Evolutionary conservation across 495 filamentous ascomycete genomes (phyloP), one percentile per base, ranked within the genome.

Genomic region (Penicillium alfredii): DNA sequence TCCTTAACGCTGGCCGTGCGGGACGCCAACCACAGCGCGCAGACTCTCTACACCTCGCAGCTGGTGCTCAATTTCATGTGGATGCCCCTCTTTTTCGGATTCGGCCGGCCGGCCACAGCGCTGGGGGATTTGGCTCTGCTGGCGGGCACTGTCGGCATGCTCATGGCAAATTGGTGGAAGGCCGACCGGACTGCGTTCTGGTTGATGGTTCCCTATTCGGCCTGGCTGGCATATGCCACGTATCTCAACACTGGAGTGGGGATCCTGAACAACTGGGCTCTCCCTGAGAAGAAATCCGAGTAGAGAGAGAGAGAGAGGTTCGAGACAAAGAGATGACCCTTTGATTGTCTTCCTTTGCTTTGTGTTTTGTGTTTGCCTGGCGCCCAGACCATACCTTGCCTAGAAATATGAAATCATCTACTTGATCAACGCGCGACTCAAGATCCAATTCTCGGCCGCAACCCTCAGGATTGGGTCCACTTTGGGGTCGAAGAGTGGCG

Each of bases 81-180:
- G 87, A 95, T 92, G 86, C 90, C 90, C 1, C 73, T 95, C 6
- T 97, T 96, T 72, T 95, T 94, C 54, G 71, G 73, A 1, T 45
- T 82, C 20, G 73, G 77, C 24, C 72, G 76, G 15, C 85, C 87
- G 3, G 72, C 79, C 38, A 74, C 78, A 53, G 88, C 88, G 1
- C 73, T 88, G 6, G 74, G 71, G 4, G 84, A 96, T 63, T 80
- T 93, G 31, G 64, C 83, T 2, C 72, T 80, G 1, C 64, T 96
- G 8, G 72, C 77, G 1, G 86, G 80, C 1, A 66, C 80, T 4
- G 81, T 81, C 11, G 75, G 70, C 0, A 83, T 84, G 38, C 46
- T 96, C 32, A 72, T 83, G 9, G 81, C 80, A 43, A 58, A 83
- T 22, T 95, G 84, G 78, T 78, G 80, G 27, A 61, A 76, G 30